phyloP scores from a whole-genome alignment of 2,329 filamentous ascomycete genomes.

The Aspergillus vadensis region DNA sequence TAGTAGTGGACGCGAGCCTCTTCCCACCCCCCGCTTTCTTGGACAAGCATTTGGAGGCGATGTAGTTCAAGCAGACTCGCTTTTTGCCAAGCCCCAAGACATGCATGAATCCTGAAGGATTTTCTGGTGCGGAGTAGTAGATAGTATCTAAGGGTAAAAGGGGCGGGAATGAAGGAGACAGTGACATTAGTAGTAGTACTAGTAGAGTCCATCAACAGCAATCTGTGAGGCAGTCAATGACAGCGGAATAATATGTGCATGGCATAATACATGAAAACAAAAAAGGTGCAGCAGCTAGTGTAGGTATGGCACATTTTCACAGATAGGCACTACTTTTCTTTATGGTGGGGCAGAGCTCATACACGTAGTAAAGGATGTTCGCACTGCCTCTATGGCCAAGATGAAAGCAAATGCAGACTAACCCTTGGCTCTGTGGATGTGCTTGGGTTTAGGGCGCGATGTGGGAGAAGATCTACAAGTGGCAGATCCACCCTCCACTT shows the following conservation, averaged over 20 bases:
- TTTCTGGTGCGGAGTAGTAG: background rate
- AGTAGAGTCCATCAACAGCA: background rate
- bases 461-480: background rate
- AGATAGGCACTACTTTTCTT: no score
- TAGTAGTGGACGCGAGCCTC: no score
- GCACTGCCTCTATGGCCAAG: background rate
- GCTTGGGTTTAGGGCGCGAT: background rate
- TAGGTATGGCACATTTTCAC: background rate
- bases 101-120: conserved; percentile 1
- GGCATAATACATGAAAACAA: background rate
- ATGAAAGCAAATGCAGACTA: background rate
- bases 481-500: background rate
- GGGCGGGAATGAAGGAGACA: no score
- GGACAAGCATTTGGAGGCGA: background rate
- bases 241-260: background rate
- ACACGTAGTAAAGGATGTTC: background rate
- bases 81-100: conserved; percentile 1
- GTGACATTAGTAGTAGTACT: background rate
- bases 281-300: background rate
- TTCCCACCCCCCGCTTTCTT: no score
- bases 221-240: background rate
- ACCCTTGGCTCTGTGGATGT: background rate
- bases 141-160: no score
- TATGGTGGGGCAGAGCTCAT: background rate
- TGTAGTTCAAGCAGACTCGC: background rate